Conservation (phyloP, 148 eudicot genomes). For the Cornus controversa region DNA sequence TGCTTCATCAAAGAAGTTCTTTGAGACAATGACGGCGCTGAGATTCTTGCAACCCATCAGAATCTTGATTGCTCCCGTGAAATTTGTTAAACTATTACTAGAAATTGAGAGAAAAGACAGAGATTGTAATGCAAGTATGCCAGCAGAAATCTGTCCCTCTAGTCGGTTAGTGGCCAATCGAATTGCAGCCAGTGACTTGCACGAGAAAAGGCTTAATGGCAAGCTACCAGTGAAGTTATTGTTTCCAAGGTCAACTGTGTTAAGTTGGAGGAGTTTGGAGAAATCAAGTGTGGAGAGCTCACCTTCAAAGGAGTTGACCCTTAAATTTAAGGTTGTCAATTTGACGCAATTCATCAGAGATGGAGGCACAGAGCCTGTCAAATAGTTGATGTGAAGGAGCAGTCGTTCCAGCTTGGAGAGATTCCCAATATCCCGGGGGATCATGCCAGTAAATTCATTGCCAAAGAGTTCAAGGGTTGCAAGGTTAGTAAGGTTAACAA, state of each 20-base stretch:
- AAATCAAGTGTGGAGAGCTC: slow-evolving; percentile 69
- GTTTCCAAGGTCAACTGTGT: slow-evolving; percentile 69
- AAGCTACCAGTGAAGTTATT: slow-evolving; percentile 59
- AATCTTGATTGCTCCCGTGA: slow-evolving; percentile 20
- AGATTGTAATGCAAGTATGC: slow-evolving; percentile 16
- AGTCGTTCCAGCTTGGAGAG: slow-evolving; percentile 56
- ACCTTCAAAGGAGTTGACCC: slow-evolving; percentile 69
- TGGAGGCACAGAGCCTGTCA: slow-evolving; percentile 62
- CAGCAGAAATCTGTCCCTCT: slow-evolving; percentile 44
- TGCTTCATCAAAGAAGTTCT: slow-evolving; percentile 30
- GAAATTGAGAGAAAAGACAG: slow-evolving; percentile 34
- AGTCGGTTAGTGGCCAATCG: slow-evolving; percentile 61
- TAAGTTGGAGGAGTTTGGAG: slow-evolving; percentile 49
- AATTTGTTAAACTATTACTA: slow-evolving; percentile 24
- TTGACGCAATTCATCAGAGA: slow-evolving; percentile 71
- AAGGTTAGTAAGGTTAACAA: slow-evolving; percentile 49
- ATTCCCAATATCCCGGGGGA: slow-evolving; percentile 57
- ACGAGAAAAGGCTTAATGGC: slow-evolving; percentile 61
- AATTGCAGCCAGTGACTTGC: slow-evolving; percentile 71
- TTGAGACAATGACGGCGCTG: slow-evolving; percentile 22
- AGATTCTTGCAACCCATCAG: slow-evolving; percentile 25
- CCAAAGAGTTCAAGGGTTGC: slow-evolving; percentile 48
- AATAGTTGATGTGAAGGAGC: slow-evolving; percentile 59
- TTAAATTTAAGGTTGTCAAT: slow-evolving; percentile 48
- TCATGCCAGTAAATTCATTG: slow-evolving; percentile 47